phyloP scores from a whole-genome alignment of 1,139 yeast species.

The Diutina mesorugosa region DNA sequence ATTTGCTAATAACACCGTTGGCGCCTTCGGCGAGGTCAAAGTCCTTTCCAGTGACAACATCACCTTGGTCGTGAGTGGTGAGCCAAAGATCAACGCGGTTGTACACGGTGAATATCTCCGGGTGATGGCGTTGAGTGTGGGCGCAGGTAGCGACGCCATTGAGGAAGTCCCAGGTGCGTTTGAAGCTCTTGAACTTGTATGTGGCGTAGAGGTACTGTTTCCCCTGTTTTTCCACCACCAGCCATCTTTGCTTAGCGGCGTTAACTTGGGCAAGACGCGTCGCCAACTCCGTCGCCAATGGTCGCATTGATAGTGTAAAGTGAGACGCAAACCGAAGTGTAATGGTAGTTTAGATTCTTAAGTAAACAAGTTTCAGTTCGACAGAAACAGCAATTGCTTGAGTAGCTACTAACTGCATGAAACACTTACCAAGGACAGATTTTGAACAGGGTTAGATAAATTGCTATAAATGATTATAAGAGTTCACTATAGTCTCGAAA shows the following conservation, averaged over 20 bases:
- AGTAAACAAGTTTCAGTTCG: no score
- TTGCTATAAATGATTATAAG: no score
- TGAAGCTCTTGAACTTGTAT: slow-evolving; percentile 36
- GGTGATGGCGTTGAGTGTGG: slow-evolving; percentile 60
- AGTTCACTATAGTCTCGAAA: no score
- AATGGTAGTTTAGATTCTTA: no score
- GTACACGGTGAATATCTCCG: slow-evolving; percentile 52
- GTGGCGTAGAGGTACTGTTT: neutral
- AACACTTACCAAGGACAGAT: no score
- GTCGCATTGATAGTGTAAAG: slow-evolving; percentile 5
- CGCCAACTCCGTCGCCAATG: neutral
- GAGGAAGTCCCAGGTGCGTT: slow-evolving; percentile 53
- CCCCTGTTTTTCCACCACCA: neutral
- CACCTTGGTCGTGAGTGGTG: slow-evolving; percentile 56
- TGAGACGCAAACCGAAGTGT: no score
- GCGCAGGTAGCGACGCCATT: slow-evolving; percentile 49
- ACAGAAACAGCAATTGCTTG: no score
- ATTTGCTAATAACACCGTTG: neutral
- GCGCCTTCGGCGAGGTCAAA: slow-evolving; percentile 37
- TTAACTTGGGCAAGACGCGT: neutral
- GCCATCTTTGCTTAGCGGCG: neutral
- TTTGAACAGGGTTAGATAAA: no score
- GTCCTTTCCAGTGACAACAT: slow-evolving; percentile 45
- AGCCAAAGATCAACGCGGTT: slow-evolving; percentile 44
- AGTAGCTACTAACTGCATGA: no score